Evolutionary conservation across 805 yeast species (phyloP).

Genomic region (Wickerhamiella parazyma): DNA sequence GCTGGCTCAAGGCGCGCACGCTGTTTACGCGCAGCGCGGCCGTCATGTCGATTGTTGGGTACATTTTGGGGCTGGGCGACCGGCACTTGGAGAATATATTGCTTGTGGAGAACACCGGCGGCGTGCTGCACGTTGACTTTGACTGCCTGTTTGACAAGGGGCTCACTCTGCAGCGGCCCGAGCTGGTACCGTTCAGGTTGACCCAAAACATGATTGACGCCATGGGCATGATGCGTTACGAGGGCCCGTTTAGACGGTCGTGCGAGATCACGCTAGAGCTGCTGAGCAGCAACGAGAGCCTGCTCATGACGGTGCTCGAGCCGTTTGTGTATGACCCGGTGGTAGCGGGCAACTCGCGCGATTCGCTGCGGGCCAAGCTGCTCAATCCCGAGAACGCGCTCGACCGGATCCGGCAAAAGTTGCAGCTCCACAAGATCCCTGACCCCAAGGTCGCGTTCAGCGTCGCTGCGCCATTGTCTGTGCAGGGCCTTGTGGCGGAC

Average conservation of each 20-base stretch:
- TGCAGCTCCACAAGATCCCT: slow-evolving; percentile 67
- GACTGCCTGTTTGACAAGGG: slow-evolving; percentile 88
- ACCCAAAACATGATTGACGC: slow-evolving; percentile 86
- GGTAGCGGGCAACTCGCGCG: slow-evolving; percentile 59
- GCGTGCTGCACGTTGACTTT: slow-evolving; percentile 84
- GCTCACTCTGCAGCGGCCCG: slow-evolving; percentile 58
- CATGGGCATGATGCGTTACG: slow-evolving; percentile 67
- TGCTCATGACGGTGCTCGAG: slow-evolving; percentile 79
- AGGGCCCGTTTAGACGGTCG: slow-evolving; percentile 74
- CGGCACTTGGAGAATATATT: slow-evolving; percentile 89
- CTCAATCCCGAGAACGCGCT: slow-evolving; percentile 37
- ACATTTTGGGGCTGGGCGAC: slow-evolving; percentile 87
- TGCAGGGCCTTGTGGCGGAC: slow-evolving; percentile 84
- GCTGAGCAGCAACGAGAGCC: slow-evolving; percentile 65
- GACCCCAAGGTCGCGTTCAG: slow-evolving; percentile 27
- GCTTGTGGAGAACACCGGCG: slow-evolving; percentile 59
- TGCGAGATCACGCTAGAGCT: slow-evolving; percentile 71
- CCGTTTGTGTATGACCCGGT: slow-evolving; percentile 88
- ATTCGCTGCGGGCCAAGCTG: slow-evolving; percentile 31
- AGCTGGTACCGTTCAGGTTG: slow-evolving; percentile 83
- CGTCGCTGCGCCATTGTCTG: slow-evolving; percentile 65
- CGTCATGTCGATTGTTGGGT: slow-evolving; percentile 96
- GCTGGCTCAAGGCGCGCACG: slow-evolving; percentile 74
- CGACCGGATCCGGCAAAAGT: slow-evolving; percentile 58
- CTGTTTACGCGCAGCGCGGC: slow-evolving; percentile 68